Percentiles rank a stretch among this genome's conserved stretches.
phyloP scores from a whole-genome alignment of 1,139 yeast genomes.

The Candida sanyaensis region DNA sequence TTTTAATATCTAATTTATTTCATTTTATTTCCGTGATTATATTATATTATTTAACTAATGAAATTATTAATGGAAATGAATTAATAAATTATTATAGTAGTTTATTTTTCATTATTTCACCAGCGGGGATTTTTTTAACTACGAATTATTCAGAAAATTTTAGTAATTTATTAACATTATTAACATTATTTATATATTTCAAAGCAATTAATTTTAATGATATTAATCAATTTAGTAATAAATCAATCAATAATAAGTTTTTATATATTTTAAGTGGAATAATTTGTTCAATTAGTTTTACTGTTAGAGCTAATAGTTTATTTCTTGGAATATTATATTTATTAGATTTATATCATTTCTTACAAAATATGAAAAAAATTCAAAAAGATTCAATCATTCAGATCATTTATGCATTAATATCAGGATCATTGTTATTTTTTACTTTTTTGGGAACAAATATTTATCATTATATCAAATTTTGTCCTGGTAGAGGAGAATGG shows the following conservation, averaged over 20 bases:
- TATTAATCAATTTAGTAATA: constrained; percentile 18
- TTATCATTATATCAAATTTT: constrained; percentile 57
- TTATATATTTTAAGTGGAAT: constrained; percentile 58
- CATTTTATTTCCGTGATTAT: constrained; percentile 54
- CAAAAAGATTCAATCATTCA: constrained; percentile 9
- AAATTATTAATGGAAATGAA: constrained; percentile 5
- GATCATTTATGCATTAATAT: constrained; percentile 34
- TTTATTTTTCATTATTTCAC: constrained; percentile 58
- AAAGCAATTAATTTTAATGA: constrained; percentile 27
- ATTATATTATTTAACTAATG: constrained; percentile 51
- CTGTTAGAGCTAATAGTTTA: constrained; percentile 75
- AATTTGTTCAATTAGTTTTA: constrained; percentile 55
- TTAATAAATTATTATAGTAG: constrained; percentile 39
- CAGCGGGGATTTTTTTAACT: constrained; percentile 80
- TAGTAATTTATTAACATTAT: constrained; percentile 65
- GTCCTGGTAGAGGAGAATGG: constrained; percentile 82
- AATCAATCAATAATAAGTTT: constrained; percentile 14
- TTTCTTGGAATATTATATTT: constrained; percentile 70
- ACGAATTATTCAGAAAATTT: constrained; percentile 78
- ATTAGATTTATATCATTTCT: constrained; percentile 47
- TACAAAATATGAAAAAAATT: constrained; percentile 16
- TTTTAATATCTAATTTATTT: constrained; percentile 50
- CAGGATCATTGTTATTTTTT: constrained; percentile 57
- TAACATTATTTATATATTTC: constrained; percentile 57
- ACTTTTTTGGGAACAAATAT: constrained; percentile 51